A percentile compares a stretch with the other conserved stretches of the same genome.
Evolutionary conservation across 2,329 filamentous ascomycete species (phyloP).

Genomic region (Trichoderma citrinoviride): DNA sequence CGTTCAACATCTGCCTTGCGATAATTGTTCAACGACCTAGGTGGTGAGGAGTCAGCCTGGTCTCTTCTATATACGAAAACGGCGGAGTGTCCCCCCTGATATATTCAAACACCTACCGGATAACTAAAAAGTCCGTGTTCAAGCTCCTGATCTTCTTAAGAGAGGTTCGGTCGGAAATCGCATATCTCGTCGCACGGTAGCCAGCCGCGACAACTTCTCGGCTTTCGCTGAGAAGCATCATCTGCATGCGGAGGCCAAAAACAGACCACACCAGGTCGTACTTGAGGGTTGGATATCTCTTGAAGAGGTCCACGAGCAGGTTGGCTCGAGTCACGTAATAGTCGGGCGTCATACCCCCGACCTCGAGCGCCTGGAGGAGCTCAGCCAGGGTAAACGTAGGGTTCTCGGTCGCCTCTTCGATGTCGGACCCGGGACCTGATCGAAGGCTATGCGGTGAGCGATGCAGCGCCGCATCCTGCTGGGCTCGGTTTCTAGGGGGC

Average conservation of each 20-base stretch:
- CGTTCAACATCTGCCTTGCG: slow-evolving; percentile 95
- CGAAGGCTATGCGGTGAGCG: slow-evolving; percentile 58
- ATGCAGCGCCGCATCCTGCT: slow-evolving; percentile 46
- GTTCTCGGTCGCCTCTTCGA: slow-evolving; percentile 72
- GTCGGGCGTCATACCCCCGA: slow-evolving; percentile 82
- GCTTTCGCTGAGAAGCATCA: slow-evolving; percentile 93
- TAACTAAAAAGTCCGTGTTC: slow-evolving; percentile 90
- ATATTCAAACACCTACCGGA: slow-evolving; percentile 42
- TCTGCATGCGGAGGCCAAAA: slow-evolving; percentile 89
- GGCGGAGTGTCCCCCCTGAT: too few species aligned
- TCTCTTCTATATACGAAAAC: neutral
- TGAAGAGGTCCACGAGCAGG: slow-evolving; percentile 92
- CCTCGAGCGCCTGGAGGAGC: slow-evolving; percentile 83
- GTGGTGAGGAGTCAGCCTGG: neutral
- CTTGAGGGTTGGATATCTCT: slow-evolving; percentile 85
- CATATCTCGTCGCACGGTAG: slow-evolving; percentile 89
- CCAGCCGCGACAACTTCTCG: slow-evolving; percentile 93
- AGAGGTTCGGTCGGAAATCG: slow-evolving; percentile 87
- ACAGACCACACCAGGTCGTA: slow-evolving; percentile 96
- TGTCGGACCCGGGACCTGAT: slow-evolving; percentile 58
- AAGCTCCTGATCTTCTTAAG: slow-evolving; percentile 82
- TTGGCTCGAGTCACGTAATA: slow-evolving; percentile 95
- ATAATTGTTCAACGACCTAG: slow-evolving; percentile 83
- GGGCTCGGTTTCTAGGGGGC: slow-evolving; percentile 50
- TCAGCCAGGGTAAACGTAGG: slow-evolving; percentile 90